Conservation (phyloP, 1,284 basidiomycete species). For the Inonotus obliquus region DNA sequence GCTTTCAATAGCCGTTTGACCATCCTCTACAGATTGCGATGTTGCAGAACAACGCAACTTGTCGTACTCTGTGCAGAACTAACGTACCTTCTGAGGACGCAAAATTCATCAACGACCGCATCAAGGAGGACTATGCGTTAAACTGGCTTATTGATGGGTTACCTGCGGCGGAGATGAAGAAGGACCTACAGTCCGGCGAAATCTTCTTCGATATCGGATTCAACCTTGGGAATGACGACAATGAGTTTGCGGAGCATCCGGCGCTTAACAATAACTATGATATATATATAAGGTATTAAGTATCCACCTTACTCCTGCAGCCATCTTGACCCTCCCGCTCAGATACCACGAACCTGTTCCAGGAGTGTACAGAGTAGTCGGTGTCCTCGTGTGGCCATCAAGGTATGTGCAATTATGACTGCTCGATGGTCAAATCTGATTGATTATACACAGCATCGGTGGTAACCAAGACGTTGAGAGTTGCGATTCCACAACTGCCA, state of each 20-base stretch:
- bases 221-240: slow-evolving; percentile 70
- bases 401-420: slow-evolving; percentile 42
- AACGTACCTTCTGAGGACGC: slow-evolving; percentile 69
- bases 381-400: slow-evolving; percentile 86
- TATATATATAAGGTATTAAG: slow-evolving; percentile 66
- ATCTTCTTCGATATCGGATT: slow-evolving; percentile 89
- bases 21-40: slow-evolving; percentile 59
- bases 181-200: slow-evolving; percentile 72
- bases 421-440: neutral
- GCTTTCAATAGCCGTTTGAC: slow-evolving; percentile 7
- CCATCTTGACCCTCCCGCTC: slow-evolving; percentile 24
- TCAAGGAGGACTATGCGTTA: slow-evolving; percentile 88
- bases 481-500: slow-evolving; percentile 23
- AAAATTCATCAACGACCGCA: slow-evolving; percentile 88
- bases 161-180: slow-evolving; percentile 90
- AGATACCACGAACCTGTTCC: slow-evolving; percentile 81
- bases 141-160: slow-evolving; percentile 96
- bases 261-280: slow-evolving; percentile 92
- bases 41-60: slow-evolving; percentile 69
- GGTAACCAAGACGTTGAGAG: slow-evolving; percentile 10
- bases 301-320: neutral
- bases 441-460: neutral
- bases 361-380: slow-evolving; percentile 77
- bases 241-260: slow-evolving; percentile 49
- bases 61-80: slow-evolving; percentile 70